These are phyloP conservation scores for Pontederia paniculata DNA, from an alignment of 176 grass and related monocot species.

Conservation along the genomic window DNA sequence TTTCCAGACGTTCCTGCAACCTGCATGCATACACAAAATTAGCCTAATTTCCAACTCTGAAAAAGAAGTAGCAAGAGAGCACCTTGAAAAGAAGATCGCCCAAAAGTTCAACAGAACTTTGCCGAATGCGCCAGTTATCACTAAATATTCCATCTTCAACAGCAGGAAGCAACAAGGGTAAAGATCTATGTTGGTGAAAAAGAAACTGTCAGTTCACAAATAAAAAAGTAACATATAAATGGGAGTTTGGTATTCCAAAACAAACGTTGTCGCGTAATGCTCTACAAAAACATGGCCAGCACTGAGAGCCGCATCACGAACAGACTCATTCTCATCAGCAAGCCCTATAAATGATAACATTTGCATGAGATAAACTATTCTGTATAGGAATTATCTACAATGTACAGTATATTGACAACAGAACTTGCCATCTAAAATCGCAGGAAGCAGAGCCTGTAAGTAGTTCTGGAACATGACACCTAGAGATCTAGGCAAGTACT, in stretches of 20 bases:
- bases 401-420: constrained; percentile 16
- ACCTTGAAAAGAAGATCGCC: constrained; percentile 98
- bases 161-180: constrained; percentile 84
- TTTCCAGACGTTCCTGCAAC: constrained; percentile 97
- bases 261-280: constrained; percentile 86
- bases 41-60: constrained; percentile 2
- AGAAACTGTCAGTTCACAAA: constrained; percentile 6
- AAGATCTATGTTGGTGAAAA: constrained; percentile 53
- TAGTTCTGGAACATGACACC: constrained; percentile 87
- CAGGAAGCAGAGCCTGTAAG: constrained; percentile 74
- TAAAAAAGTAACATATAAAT: constrained; percentile 4
- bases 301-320: constrained; percentile 87
- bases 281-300: constrained; percentile 97
- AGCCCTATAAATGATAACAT: constrained; percentile 43
- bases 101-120: constrained; percentile 94
- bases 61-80: constrained; percentile 13
- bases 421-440: constrained; percentile 92
- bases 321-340: constrained; percentile 98
- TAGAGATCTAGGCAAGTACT: constrained; percentile 91
- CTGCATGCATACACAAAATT: constrained; percentile 30
- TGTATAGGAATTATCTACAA: constrained; percentile 22
- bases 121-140: constrained; percentile 92
- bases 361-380: constrained; percentile 11
- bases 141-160: constrained; percentile 97
- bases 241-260: neutral